Evolutionary conservation across 2,329 filamentous ascomycete genomes (phyloP), one percentile per base, ranked within the genome.

Genomic region (Esteya vermicola): DNA sequence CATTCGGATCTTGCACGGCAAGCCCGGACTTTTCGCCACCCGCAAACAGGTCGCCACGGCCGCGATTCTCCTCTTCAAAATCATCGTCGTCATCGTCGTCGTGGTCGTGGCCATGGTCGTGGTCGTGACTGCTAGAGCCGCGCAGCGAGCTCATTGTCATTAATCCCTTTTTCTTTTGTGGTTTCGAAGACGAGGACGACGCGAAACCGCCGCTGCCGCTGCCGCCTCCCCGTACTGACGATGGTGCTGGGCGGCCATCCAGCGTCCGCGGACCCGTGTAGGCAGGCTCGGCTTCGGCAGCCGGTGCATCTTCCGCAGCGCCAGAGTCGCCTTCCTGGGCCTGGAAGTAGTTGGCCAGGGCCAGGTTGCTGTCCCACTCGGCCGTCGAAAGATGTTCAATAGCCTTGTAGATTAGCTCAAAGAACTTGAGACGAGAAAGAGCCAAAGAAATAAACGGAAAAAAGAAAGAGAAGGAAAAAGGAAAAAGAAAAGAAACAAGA

Each of bases 11-110:
- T 51, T 81, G 75, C 20, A 81, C 72, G 19, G 77, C 78, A 34
- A 81, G 57, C 0, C 74, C 78, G 23, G 83, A 89, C 67, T 91
- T 91, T 61, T 89, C 85, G 26, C 85, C 85, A 38, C 85, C 85
- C 18, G 85, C 80, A 57, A 88, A 91, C 46, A 88, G 63, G 52
- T 91, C 82, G 45, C 76, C 64, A 7, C 67, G 66, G 21, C 68
- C 66, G 46, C 75, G 69, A 27, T 72, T 65, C 22, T 78, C 72
- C 2, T 78, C 67, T n/a, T n/a, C n/a, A n/a, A n/a, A n/a, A n/a
- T n/a, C n/a, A 2, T 69, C 63, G 2, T 68, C 64, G 20, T 68
- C 62, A 8, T 69, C 64, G n/a, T 72, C 64, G 14, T 77, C 70
- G 4, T 72, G 68, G n/a, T 75, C 71, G 16, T 72, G 65, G 22